Evolutionary conservation across 805 yeast genomes (phyloP), one percentile per base, ranked within the genome.

Genomic region (Candida vaughaniae): DNA sequence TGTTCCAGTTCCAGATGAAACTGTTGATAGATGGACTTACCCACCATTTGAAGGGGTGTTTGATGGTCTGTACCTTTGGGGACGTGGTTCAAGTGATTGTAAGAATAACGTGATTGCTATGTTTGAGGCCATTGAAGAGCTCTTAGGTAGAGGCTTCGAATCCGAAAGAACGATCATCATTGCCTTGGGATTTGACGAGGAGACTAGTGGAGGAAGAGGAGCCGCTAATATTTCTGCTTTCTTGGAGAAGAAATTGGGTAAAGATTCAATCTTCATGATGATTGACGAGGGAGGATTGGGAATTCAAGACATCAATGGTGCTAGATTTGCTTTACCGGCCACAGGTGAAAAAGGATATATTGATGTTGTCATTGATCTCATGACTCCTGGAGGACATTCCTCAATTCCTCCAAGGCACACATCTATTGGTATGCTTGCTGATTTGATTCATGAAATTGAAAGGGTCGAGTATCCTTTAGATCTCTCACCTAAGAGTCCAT

Each of bases 111-210:
- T 88, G 29, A 66, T 82, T 46, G 85, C 80, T 2, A 71, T 82
- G 35, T 57, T 85, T 51, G 90, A 85, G 55, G 72, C 90, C 2
- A 52, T 78, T 16, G 87, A 82, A 49, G 57, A 82, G 22, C 60
- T 83, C 25, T 49, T 85, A 27, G 49, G 56, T 16, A 73, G 67
- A 20, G 80, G 70, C 2, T 83, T 69, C 60, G 37, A 52, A 22
- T 86, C 89, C 10, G 54, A 69, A 36, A 75, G 95, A 59, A 70
- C 86, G 2, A 54, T 85, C 10, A 42, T 86, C 5, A 49, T 81
- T 2, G 78, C 85, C 0, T 76, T 81, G 49, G 95, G 95, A 2
- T 84, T 76, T 47, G 95, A 87, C 52, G 95, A 86, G 61, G 95
- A 87, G 55, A 70, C 77, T 22, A 66, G 75, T 27, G 93, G 95